Evolutionary conservation across 371 early-diverging fungal species (phyloP).

Genomic region (Mucor sp.): DNA sequence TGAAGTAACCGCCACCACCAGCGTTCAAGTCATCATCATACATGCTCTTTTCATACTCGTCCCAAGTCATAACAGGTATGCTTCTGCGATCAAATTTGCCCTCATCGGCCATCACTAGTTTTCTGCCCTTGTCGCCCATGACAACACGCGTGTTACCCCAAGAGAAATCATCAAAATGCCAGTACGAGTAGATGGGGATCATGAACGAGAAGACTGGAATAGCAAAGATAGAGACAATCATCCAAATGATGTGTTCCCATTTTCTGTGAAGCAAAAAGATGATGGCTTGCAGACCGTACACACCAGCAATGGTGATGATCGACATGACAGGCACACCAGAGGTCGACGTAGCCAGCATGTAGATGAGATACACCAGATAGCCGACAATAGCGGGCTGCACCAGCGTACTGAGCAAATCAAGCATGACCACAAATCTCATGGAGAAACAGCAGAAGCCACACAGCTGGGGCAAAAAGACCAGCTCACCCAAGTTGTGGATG

Average conservation of each 20-base stretch:
- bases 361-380: constrained; percentile 76
- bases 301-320: constrained; percentile 68
- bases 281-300: constrained; percentile 80
- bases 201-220: constrained; percentile 80
- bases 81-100: constrained; percentile 71
- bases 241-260: constrained; percentile 94
- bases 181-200: constrained; percentile 85
- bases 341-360: constrained; percentile 40
- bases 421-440: constrained; percentile 94
- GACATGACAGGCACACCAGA: constrained; percentile 55
- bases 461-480: constrained; percentile 83
- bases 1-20: constrained; percentile 12
- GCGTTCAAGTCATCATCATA: constrained; percentile 16
- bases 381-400: constrained; percentile 89
- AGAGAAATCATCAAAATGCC: constrained; percentile 96
- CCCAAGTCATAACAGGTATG: constrained; percentile 81
- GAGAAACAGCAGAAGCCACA: constrained; percentile 97
- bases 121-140: constrained; percentile 73
- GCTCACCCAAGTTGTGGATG: constrained; percentile 93
- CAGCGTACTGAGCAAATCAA: constrained; percentile 90
- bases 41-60: constrained; percentile 76
- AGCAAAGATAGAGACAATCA: constrained; percentile 87
- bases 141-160: constrained; percentile 96
- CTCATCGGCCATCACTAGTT: constrained; percentile 58
- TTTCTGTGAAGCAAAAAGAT: constrained; percentile 82